Evolutionary conservation across 2,329 filamentous ascomycete genomes (phyloP), one percentile per base, ranked within the genome.

Genomic region (Lachnum nothofagi): DNA sequence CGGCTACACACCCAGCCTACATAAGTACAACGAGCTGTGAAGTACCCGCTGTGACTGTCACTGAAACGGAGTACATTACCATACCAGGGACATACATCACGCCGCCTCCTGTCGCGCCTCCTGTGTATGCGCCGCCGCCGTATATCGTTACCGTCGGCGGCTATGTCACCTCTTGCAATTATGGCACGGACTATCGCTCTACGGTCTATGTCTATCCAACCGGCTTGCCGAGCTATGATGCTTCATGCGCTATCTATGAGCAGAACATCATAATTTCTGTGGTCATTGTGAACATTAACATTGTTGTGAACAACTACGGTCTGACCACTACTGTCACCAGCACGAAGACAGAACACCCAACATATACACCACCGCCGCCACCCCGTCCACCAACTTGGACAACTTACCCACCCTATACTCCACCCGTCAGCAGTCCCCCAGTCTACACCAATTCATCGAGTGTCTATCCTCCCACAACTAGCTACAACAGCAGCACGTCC

Each of bases 121-220:
- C 20, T 19, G 29, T 24, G 10, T n/a, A n/a, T n/a, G n/a, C n/a
- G n/a, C n/a, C n/a, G 27, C 46, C 42, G n/a, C 40, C 48, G 23
- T 37, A 46, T 42, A 27, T 50, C 4, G 29, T 25, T 22, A 50
- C 48, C 2, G 27, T 22, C 14, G 12, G 19, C 14, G 38, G 42
- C 17, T 41, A 37, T 14, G 43, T 50, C 16, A 50, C 42, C 5
- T 45, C 42, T 22, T 50, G 38, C 22, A 29, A 46, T 24, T 50
- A 50, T 29, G 42, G 48, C 23, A n/a, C 31, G 14, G 25, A 25
- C 12, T 27, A 24, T 19, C 12, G 8, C 16, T 45, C 42, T 3
- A 45, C 38, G 8, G 48, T 50, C 31, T 50, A 34, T 33, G 48
- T 50, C 20, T 50, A 22, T 12, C 42, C 37, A 6, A 37, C 22